Percentiles rank a stretch among this genome's conserved stretches.
Conservation (phyloP, 192 early-diverging fungal genomes). For the Entophlyctis helioformis region DNA sequence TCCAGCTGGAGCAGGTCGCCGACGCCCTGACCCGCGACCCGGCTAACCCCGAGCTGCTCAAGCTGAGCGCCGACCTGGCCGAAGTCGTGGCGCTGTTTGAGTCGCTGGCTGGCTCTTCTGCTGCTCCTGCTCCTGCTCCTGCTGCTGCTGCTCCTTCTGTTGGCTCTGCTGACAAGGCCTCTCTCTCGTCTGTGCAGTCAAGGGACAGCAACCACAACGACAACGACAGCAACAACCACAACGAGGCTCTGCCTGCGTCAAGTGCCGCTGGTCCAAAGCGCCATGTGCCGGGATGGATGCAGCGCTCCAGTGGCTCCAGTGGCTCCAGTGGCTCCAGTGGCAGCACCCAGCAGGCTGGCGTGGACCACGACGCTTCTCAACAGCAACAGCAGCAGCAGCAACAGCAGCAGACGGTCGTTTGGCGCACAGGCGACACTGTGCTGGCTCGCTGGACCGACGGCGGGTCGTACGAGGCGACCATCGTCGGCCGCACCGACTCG, state of each 20-base stretch:
- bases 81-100: constrained; percentile 53
- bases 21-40: constrained; percentile 56
- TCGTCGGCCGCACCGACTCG: constrained; percentile 42
- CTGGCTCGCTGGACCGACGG: constrained; percentile 47
- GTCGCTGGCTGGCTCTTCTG: no score
- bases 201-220: constrained; percentile 1
- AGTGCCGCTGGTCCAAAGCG: no score
- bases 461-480: constrained; percentile 50
- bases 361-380: no score
- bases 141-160: not conserved
- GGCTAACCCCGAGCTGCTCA: constrained; percentile 52
- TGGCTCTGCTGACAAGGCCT: constrained; percentile 13
- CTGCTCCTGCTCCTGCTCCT: no score
- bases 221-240: no score
- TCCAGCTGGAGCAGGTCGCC: constrained; percentile 62
- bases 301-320: no score
- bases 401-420: constrained; percentile 2
- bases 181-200: constrained; percentile 13
- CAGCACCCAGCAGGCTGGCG: no score
- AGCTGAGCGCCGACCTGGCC: constrained; percentile 48
- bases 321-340: no score
- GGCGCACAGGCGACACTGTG: constrained; percentile 22
- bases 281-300: no score
- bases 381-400: constrained; percentile 8
- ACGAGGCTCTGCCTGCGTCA: no score